Evolutionary conservation across 2,329 filamentous ascomycete species (phyloP), one percentile per base, ranked within the genome.

Genomic region (Paecilomyces niveus): DNA sequence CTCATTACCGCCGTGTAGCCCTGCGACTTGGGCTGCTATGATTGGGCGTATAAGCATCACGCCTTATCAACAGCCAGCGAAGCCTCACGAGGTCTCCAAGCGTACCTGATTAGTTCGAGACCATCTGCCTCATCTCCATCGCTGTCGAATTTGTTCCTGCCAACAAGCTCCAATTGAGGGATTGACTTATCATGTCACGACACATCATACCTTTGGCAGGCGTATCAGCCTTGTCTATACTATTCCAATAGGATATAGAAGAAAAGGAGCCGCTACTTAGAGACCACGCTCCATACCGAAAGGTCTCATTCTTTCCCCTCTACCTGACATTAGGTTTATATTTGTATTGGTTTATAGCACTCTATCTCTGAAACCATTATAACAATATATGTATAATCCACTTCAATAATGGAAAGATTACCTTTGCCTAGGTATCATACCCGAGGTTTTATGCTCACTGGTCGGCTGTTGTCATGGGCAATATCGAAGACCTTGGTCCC

Each of bases 401-500:
- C 32, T 33, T 4, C 1, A 11, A 33, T 13, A 3, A 33, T 33
- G 32, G 32, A 33, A 33, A 33, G 13, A 13, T 4, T 11, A 33
- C 32, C 15, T 18, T 21, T 45, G 18, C 39, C 6, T n/a, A 21
- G 15, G 18, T 1, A 45, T 18, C 9, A 45, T 45, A 45, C 39
- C 18, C 39, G 39, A 45, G 39, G 15, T n/a, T 45, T 45, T 45
- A 45, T 45, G n/a, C 7, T 8, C 15, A 18, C 39, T 18, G 15
- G 6, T 45, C n/a, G 7, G 15, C 15, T 45, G 21, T n/a, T 53
- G 7, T 24, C 21, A 8, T 53, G n/a, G 6, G 51, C 29, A n/a
- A 21, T 51, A 31, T 62, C 61, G 24, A 54, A 77, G 2, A 88
- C 80, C 63, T 79, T 77, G 35, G 74, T 74, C 5, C 89, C 89